Evolutionary conservation across 2,329 filamentous ascomycete genomes (phyloP), one percentile per base, ranked within the genome.

Genomic region (Samsoniella hepiali): DNA sequence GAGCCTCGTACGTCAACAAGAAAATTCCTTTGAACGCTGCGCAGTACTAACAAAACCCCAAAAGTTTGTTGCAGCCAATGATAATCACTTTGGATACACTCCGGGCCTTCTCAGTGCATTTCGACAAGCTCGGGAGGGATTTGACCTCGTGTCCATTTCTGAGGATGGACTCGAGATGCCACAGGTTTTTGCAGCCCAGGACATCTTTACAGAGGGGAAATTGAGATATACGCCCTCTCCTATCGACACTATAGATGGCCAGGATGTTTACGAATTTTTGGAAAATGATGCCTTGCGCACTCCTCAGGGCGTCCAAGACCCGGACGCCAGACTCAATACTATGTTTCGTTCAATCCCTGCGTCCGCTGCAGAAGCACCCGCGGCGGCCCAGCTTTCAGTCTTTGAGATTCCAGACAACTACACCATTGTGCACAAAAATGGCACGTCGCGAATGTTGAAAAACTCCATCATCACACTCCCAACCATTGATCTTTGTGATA

Each of bases 61-160:
- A 51, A 32, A 62, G 51, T 62, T 62, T 36, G 31, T 56, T 44
- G 51, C 59, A 10, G 31, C 56, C 42, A 34, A 50, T 15, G 68
- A 68, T 32, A 63, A 63, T 11, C 68, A 68, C 53, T 67, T 69
- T 9, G 29, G 31, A n/a, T 68, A 68, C 8, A 63, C 57, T 2
- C 66, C 68, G 1, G 63, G 63, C 6, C 36, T 69, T 1, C 40
- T 68, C n/a, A 51, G 8, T 5, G 29, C 65, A 10, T 69, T 69
- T 32, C 36, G 15, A 1, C 65, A 49, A 5, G n/a, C 63, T 31
- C 32, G n/a, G 29, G 59, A 61, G 8, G 31, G 13, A 1, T 51
- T 59, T 10, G 42, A 57, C 4, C 38, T 69, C 3, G 65, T 68
- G n/a, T 68, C 68, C 1, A 55, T 69, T 10, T 67, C 68, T 2